Evolutionary conservation across 2,329 filamentous ascomycete genomes (phyloP), one percentile per base, ranked within the genome.

Genomic region (Aureobasidium zeae): DNA sequence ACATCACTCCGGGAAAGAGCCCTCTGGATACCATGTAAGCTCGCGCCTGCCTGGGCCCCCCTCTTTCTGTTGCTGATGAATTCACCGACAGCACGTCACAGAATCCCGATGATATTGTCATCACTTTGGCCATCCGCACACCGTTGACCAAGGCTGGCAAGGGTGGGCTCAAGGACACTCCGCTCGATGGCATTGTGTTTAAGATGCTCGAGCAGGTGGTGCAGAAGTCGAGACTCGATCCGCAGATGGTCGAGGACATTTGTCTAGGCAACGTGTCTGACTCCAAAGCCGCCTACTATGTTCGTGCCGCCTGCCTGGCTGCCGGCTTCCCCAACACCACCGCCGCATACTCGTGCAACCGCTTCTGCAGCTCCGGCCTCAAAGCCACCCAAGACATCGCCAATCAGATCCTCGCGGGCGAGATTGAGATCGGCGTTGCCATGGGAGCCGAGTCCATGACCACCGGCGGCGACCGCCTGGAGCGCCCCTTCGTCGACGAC

Each of bases 331-430:
- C 91, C 53, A 88, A 91, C 70, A 95, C 89, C 5, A 75, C 85
- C 36, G 77, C 79, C 52, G 86, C 83, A 51, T 88, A 76, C 31
- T 81, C 83, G 31, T 74, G 94, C 47, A 96, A 96, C 73, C 83
- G 91, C 49, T 96, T 98, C 79, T 98, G 91, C 74, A 93, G 86
- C 26, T 95, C 88, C 0, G 91, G 91, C 25, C 80, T 98, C 52
- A 93, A 95, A 68, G 88, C 91, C 46, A 85, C 88, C 4, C 88
- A 94, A 65, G 87, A 95, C 59, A 93, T 98, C 53, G 88, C 91
- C 38, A 82, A 91, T 67, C 77, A 87, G 61, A 95, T 98, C 63
- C 63, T 73, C 47, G 68, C 71, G 38, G 87, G 88, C 49, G 76
- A 76, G 54, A 96, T 98, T 62, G 82, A 94, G 48, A 65, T 94